Evolutionary conservation across 768 basidiomycete species (phyloP).

Genomic region (Amanita polypyramis): DNA sequence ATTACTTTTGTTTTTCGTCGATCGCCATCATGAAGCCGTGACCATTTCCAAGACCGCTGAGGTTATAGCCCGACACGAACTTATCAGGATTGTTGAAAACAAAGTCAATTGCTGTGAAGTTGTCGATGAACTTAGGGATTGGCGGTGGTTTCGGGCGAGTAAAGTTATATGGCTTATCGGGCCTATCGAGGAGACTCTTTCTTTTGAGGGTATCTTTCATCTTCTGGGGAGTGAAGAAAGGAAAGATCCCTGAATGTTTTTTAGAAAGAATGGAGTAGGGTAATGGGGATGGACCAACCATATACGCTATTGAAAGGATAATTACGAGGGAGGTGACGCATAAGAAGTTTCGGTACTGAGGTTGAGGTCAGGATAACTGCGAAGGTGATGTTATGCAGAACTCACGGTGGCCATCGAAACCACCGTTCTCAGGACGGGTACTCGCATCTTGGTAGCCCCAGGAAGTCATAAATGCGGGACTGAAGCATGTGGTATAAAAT

Average conservation of each 20-base stretch:
- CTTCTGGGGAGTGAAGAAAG: slow-evolving; percentile 50
- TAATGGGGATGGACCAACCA: too few species aligned
- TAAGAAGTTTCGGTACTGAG: slow-evolving; percentile 32
- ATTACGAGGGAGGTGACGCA: too few species aligned
- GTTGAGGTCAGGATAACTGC: too few species aligned
- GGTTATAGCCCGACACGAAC: slow-evolving; percentile 27
- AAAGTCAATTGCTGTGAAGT: slow-evolving; percentile 22
- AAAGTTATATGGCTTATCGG: slow-evolving; percentile 30
- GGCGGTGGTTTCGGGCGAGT: slow-evolving; percentile 23
- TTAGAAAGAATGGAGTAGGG: too few species aligned
- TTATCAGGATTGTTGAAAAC: slow-evolving; percentile 22
- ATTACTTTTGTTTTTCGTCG: too few species aligned
- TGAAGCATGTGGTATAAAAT: too few species aligned
- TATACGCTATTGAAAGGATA: too few species aligned
- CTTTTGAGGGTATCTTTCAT: slow-evolving; percentile 28
- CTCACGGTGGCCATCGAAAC: slow-evolving; percentile 34
- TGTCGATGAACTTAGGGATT: slow-evolving; percentile 22
- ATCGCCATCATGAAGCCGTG: slow-evolving; percentile 33
- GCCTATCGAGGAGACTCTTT: slow-evolving; percentile 28
- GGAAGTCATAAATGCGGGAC: slow-evolving; percentile 6
- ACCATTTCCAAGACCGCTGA: slow-evolving; percentile 18
- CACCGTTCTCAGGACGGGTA: slow-evolving; percentile 27
- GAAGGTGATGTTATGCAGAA: too few species aligned
- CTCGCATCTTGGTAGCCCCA: too few species aligned
- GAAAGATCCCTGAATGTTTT: too few species aligned